Evolutionary conservation across 1,139 yeast species (phyloP).

Genomic region (Pichia sp.): DNA sequence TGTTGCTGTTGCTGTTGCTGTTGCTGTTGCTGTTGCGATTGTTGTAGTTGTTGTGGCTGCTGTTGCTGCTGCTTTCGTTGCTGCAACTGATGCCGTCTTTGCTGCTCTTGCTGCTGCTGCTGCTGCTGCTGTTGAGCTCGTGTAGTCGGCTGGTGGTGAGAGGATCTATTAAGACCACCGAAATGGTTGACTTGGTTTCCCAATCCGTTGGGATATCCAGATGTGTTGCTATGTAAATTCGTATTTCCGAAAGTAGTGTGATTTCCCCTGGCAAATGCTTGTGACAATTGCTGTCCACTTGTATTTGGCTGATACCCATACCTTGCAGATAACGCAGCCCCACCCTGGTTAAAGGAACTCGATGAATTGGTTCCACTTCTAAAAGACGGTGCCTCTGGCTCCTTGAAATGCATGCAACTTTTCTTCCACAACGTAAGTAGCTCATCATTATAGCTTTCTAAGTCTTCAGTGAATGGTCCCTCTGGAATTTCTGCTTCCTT

Average conservation of each 20-base stretch:
- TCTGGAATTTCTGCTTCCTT: slow-evolving; percentile 3
- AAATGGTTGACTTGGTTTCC: slow-evolving; percentile 1
- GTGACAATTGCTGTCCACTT: not conserved
- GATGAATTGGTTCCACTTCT: not conserved
- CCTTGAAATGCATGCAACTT: slow-evolving; percentile 20
- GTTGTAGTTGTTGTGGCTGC: not conserved
- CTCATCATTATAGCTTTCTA: slow-evolving; percentile 22
- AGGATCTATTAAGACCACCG: slow-evolving; percentile 1
- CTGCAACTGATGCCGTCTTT: not conserved
- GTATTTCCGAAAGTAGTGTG: slow-evolving; percentile 10
- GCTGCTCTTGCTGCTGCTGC: slow-evolving; percentile 7
- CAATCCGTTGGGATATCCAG: not conserved
- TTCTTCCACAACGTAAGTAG: slow-evolving; percentile 25
- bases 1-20: not conserved
- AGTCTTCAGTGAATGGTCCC: slow-evolving; percentile 14
- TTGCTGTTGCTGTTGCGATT: not conserved
- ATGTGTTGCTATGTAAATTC: not conserved
- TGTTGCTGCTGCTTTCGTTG: slow-evolving; percentile 4
- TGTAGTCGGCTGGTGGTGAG: slow-evolving; percentile 26
- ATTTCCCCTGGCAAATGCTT: slow-evolving; percentile 11
- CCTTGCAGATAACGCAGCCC: slow-evolving; percentile 8
- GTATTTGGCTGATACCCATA: slow-evolving; percentile 12
- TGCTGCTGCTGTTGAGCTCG: slow-evolving; percentile 28
- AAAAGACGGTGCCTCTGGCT: not conserved
- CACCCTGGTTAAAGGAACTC: not conserved